Evolutionary conservation across 2,329 filamentous ascomycete species (phyloP).

Genomic region (Ophiostoma piceae): DNA sequence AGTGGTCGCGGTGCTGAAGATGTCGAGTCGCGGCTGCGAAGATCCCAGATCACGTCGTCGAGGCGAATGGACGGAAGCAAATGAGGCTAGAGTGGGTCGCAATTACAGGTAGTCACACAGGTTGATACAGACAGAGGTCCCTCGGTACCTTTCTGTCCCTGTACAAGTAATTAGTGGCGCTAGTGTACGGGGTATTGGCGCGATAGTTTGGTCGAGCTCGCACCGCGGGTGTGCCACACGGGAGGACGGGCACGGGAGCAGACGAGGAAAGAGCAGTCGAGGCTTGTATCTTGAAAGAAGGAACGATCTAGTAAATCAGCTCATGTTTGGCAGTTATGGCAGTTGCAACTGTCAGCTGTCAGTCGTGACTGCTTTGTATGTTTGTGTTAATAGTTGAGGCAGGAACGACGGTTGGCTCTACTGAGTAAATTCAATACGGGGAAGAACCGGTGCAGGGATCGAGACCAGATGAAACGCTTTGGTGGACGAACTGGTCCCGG

Average conservation of each 20-base stretch:
- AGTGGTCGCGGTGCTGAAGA: not conserved
- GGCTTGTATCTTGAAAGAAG: no score
- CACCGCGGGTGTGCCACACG: no score
- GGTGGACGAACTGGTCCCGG: slow-evolving; percentile 1
- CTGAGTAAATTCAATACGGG: not conserved
- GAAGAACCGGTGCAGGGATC: not conserved
- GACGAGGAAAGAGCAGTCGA: not conserved
- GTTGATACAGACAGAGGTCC: not conserved
- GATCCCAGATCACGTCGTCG: slow-evolving; percentile 21
- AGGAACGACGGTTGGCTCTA: no score
- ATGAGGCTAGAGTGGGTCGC: slow-evolving; percentile 12
- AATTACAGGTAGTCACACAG: not conserved
- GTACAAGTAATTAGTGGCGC: not conserved
- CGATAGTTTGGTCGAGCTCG: no score
- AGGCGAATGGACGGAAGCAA: not conserved
- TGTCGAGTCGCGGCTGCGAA: not conserved
- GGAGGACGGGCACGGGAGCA: no score
- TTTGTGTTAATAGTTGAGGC: not conserved
- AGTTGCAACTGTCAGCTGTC: not conserved
- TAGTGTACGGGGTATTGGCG: not conserved
- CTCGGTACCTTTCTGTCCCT: not conserved
- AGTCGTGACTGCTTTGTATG: not conserved
- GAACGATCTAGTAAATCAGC: not conserved
- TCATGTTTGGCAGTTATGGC: not conserved
- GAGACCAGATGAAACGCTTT: not conserved